phyloP scores from a whole-genome alignment of 371 early-diverging fungal species.

The Mucor plumbeus region DNA sequence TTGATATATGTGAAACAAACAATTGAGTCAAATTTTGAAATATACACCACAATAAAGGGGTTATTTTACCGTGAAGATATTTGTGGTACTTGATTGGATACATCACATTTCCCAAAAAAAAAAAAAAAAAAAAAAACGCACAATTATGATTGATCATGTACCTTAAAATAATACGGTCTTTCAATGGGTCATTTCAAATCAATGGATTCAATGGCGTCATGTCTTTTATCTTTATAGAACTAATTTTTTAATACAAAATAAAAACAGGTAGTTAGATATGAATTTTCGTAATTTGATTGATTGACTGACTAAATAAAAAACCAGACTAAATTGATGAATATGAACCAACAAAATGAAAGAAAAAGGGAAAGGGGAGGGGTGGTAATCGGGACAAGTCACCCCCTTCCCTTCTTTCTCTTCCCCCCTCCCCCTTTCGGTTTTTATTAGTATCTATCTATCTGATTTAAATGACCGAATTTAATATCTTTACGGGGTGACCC shows the following conservation, averaged over 20 bases:
- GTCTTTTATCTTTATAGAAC: no score
- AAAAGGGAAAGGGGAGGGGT: background rate
- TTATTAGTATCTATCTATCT: background rate
- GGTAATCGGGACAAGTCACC: background rate
- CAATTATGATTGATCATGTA: background rate
- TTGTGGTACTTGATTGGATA: background rate
- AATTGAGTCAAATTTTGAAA: background rate
- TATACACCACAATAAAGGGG: no score
- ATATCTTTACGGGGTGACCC: conserved; percentile 22
- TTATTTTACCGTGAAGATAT: background rate
- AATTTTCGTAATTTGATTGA: background rate
- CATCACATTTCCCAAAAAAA: no score
- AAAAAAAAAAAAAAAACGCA: no score
- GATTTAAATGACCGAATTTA: background rate
- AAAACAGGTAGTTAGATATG: background rate
- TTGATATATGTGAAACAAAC: background rate
- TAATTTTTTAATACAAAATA: background rate
- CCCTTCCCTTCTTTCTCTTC: conserved; percentile 3
- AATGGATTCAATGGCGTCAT: no score
- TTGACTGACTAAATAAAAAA: background rate
- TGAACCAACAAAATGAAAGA: background rate
- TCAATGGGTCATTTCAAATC: background rate
- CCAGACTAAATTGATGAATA: background rate
- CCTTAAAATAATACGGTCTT: background rate
- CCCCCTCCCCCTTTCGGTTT: background rate